Evolutionary conservation across 768 basidiomycete genomes (phyloP), one percentile per base, ranked within the genome.

Genomic region (Hortiboletus flavorubellus): DNA sequence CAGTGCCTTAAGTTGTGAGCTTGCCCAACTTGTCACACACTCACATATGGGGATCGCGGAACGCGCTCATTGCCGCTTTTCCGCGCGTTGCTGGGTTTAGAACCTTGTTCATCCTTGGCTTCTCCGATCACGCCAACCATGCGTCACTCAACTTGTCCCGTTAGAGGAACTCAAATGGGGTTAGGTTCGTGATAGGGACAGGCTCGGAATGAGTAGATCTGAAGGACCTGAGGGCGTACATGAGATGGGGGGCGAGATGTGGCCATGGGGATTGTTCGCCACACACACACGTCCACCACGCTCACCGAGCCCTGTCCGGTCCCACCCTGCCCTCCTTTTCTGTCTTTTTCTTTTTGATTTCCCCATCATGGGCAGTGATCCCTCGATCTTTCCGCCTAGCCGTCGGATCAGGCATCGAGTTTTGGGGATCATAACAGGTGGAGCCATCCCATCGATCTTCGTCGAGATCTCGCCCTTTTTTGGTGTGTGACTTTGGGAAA

Each of bases 31-130:
- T 41, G 58, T 42, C 12, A 34, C 5, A n/a, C 21, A 26, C 16
- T 16, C 33, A 53, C 41, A 54, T 55, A 34, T 12, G 34, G 53
- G 49, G 41, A 55, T 59, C 59, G 51, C 62, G 64, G 64, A 67
- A 66, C 34, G 40, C 46, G 34, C 59, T 58, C 64, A 58, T 64
- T 34, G 48, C 67, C 67, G 67, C 53, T 60, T 55, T 62, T 52
- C 64, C 60, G 63, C 50, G 23, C 50, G 23, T 58, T 52, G 49
- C 35, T 55, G 42, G 37, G 43, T 49, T 45, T 45, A 33, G 54
- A 43, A 57, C 47, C 40, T 16, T 40, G 50, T 15, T 37, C 49
- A 5, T n/a, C 43, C 47, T 23, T 41, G 39, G 45, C 41, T 54
- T 49, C 49, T 56, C 51, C 55, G 59, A 64, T 67, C 65, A 57